Conservation (phyloP, 768 basidiomycete species). For the Rhizopogon roseolus region DNA sequence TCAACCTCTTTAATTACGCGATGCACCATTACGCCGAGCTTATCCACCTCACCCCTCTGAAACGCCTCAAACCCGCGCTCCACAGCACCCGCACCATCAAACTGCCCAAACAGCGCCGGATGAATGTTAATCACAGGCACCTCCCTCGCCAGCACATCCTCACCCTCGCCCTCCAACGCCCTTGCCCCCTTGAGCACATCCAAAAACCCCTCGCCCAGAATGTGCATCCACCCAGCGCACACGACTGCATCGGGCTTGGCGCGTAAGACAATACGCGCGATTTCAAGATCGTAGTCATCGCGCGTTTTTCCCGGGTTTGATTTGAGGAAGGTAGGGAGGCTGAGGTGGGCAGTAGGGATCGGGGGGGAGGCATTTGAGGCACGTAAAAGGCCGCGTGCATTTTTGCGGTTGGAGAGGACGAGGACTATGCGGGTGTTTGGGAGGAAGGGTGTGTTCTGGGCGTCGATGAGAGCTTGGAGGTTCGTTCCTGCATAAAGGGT, state of each 20-base stretch:
- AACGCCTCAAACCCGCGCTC: slow-evolving; percentile 88
- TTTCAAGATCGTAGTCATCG: slow-evolving; percentile 79
- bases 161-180: slow-evolving; percentile 30
- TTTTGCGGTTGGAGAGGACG: slow-evolving; percentile 90
- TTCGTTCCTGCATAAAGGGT: slow-evolving; percentile 66
- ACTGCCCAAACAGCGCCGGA: slow-evolving; percentile 93
- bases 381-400: slow-evolving; percentile 85
- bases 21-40: slow-evolving; percentile 91
- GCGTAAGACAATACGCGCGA: slow-evolving; percentile 62
- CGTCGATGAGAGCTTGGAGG: slow-evolving; percentile 93
- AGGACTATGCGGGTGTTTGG: slow-evolving; percentile 67
- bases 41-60: slow-evolving; percentile 70
- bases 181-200: slow-evolving; percentile 50
- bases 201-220: slow-evolving; percentile 79
- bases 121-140: slow-evolving; percentile 95
- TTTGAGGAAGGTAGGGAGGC: slow-evolving; percentile 81
- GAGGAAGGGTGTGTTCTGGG: slow-evolving; percentile 67
- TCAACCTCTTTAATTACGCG: slow-evolving; percentile 92
- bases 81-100: slow-evolving; percentile 92
- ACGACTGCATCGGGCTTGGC: slow-evolving; percentile 81
- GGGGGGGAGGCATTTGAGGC: slow-evolving; percentile 66
- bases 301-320: slow-evolving; percentile 67
- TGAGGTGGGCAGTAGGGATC: slow-evolving; percentile 79
- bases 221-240: slow-evolving; percentile 99
- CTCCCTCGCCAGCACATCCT: slow-evolving; percentile 20